Base-by-base conservation (phyloP, 495 filamentous ascomycete genomes). In the Xylaria longipes region DNA sequence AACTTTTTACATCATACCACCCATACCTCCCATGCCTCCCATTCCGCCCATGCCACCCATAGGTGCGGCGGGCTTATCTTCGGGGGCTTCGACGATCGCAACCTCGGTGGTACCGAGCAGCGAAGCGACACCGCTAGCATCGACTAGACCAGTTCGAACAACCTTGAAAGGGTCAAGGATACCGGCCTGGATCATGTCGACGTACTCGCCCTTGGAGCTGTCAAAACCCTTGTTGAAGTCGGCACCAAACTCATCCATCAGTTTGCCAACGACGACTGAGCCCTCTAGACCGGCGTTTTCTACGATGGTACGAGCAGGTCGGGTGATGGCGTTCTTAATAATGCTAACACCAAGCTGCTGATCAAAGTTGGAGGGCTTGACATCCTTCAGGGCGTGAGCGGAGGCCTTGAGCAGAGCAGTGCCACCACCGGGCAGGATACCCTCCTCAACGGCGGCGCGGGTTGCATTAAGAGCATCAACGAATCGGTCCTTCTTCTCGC, bases 161-260 rank as follows among this genome's bases (percentile, higher is more conserved):
- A 99, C 96, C 92, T 99, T 99, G 88, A 99, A 91, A 60, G 96
- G 96, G 80, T 99, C 96, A 76, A 99, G 91, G 82, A 99, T 98
- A 91, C 96, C 96, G 70, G 93, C 88, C 73, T 89, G 81, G 81
- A 99, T 97, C 96, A 99, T 98, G 86, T 99, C 95, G 74, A 98
- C 93, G 84, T 97, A 98, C 85, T 97, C 93, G 83, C 95, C 92
- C 87, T 94, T 97, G 79, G 93, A 84, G 85, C 93, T 95, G 88
- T 99, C 93, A 86, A 90, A 99, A 73, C 96, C 96, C 85, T 93
- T 95, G 91, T 98, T 97, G 90, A 99, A 99, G 85, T 99, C 94
- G 71, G 80, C 82, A 78, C 89, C 93, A 79, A 87, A 95, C 83
- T 99, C 97, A 77, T 98, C 96, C 81, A 92, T 97, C 70, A 99